Base-by-base conservation (phyloP, 2,329 filamentous ascomycete species). In the Cadophora sp. region DNA sequence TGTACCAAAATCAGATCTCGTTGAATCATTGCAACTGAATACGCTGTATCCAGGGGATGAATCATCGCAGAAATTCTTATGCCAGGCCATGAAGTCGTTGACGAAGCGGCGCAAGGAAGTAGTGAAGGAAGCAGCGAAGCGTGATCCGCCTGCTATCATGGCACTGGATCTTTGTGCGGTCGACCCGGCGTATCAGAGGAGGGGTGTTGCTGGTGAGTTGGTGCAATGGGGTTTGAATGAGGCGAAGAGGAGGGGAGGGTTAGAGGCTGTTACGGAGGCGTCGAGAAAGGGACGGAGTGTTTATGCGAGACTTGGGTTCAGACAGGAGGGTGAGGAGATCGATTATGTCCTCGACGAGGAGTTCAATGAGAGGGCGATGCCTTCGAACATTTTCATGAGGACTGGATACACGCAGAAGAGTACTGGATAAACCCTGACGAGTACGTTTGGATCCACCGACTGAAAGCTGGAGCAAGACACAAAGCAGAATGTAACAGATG, bases 311-410 rank as follows among this genome's bases (percentile, higher is more conserved):
- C 50, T 56, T 31, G 62, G 50, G 29, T 64, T 64, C 31, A 19
- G 46, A 50, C 62, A 64, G 16, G 50, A 64, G 34, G 62, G 62
- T 1, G 48, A 51, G 4, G 46, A 64, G 50, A 64, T 64, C 26
- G 26, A 19, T 11, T 64, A 64, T 46, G 19, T 27, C n/a, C 29
- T 64, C 5, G 62, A 64, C 22, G 50, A 56, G 1, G 50, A 64
- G 50, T 56, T 55, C 12, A 55, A 29, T 22, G 50, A 64, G 16
- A n/a, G 62, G 34, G 22, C n/a, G 31, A 37, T 40, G 34, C 62
- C 62, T 56, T 64, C 62, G 4, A 64, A 64, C 24, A 24, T 64
- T 12, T 64, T 64, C 14, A 64, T 64, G 62, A 31, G 62, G 62
- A 64, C 62, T 29, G 62, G 62, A 16, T 24, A 26, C 19, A 22